phyloP scores from a whole-genome alignment of 306 rosid genomes.

The Ceratonia siliqua region DNA sequence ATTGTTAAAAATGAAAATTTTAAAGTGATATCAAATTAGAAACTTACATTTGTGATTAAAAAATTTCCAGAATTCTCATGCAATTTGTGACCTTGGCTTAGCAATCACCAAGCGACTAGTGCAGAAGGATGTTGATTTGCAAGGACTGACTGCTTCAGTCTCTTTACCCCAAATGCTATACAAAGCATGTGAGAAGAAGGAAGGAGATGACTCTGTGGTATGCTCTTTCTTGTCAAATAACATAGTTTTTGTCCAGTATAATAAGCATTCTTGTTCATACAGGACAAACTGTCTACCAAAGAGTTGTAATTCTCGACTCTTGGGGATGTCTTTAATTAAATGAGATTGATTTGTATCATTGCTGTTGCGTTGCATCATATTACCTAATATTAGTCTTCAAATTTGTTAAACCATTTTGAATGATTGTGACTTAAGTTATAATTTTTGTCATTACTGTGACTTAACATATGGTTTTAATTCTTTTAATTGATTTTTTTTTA shows the following conservation, averaged over 20 bases:
- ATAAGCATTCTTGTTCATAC: background rate
- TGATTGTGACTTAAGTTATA: background rate
- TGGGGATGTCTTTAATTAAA: background rate
- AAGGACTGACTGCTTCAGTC: slow-evolving; percentile 50
- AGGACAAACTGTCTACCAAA: background rate
- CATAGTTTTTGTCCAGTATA: background rate
- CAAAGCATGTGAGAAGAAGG: slow-evolving; percentile 69
- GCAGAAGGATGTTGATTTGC: slow-evolving; percentile 64
- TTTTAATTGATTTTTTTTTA: slow-evolving; percentile 7
- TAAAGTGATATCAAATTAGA: slow-evolving; percentile 14
- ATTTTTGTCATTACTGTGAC: background rate
- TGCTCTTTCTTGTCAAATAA: slow-evolving; percentile 25
- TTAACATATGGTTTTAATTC: background rate
- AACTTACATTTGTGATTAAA: slow-evolving; percentile 40
- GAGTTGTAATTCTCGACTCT: slow-evolving; percentile 7
- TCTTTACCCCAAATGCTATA: slow-evolving; percentile 75
- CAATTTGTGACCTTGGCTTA: slow-evolving; percentile 90
- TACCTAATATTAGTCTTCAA: background rate
- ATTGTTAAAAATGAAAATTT: slow-evolving; percentile 8
- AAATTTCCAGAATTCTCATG: slow-evolving; percentile 77
- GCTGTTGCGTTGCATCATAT: slow-evolving; percentile 14
- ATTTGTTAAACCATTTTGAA: slow-evolving; percentile 5
- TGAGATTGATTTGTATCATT: slow-evolving; percentile 15
- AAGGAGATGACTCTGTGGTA: slow-evolving; percentile 73
- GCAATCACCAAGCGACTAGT: slow-evolving; percentile 69